Conservation (phyloP, 176 grass and related monocot genomes). For the Tuctoria greenei region DNA sequence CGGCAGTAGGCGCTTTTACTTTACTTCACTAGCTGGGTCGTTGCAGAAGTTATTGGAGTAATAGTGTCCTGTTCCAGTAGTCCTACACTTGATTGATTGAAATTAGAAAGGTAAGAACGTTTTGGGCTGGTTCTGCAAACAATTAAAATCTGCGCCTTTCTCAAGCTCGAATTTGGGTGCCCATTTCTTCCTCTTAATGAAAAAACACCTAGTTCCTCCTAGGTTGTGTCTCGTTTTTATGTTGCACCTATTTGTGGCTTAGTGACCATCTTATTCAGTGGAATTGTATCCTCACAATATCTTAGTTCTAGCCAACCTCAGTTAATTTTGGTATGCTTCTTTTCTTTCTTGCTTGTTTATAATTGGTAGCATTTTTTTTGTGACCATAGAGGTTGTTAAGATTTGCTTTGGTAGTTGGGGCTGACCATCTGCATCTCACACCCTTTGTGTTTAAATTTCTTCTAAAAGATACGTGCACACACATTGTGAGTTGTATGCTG, state of each 20-base stretch:
- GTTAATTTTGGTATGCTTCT: background rate
- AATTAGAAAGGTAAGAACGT: no score
- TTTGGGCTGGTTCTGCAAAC: no score
- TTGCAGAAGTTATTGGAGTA: no score
- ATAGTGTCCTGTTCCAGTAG: no score
- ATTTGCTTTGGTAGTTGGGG: constrained; percentile 29
- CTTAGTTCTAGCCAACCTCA: background rate
- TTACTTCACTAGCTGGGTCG: no score
- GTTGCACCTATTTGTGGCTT: no score
- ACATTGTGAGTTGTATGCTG: background rate
- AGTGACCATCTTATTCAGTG: background rate
- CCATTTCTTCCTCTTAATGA: no score
- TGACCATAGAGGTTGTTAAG: background rate
- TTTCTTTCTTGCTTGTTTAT: background rate
- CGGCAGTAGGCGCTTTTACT: no score
- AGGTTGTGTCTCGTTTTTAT: background rate
- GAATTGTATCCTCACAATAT: background rate
- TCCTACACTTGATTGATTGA: no score
- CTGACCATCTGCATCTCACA: constrained; percentile 25
- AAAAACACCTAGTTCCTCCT: background rate
- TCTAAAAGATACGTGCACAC: background rate
- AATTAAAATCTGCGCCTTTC: no score
- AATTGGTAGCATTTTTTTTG: no score
- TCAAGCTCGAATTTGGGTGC: background rate
- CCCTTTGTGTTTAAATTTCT: background rate